A percentile compares a stretch with the other conserved stretches of the same genome.
Evolutionary conservation across 306 rosid species (phyloP).

Genomic region (Cucumis cinereus): DNA sequence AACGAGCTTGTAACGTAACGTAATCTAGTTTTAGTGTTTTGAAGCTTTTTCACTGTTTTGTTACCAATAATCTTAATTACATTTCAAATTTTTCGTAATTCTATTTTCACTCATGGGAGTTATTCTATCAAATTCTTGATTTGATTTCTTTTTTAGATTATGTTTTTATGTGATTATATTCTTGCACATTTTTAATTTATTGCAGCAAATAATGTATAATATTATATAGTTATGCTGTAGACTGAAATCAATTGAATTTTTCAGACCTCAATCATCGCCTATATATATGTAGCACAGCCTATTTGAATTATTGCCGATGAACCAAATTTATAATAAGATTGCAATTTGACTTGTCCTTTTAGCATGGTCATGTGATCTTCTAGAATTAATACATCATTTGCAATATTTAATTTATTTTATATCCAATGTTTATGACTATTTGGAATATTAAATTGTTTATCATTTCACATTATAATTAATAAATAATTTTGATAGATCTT

Average conservation of each 20-base stretch:
- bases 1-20: too few species aligned
- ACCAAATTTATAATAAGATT: background rate
- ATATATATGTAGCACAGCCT: background rate
- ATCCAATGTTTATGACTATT: background rate
- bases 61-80: too few species aligned
- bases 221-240: background rate
- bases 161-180: background rate
- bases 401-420: background rate
- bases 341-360: background rate
- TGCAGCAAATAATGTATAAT: too few species aligned
- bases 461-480: background rate
- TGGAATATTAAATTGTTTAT: background rate
- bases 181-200: background rate
- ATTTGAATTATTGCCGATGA: background rate
- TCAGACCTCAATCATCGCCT: background rate
- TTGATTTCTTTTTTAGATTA: background rate
- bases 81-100: background rate
- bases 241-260: background rate
- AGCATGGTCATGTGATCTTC: background rate
- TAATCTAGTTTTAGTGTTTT: too few species aligned
- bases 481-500: background rate
- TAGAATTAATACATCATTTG: background rate
- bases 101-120: background rate
- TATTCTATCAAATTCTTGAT: background rate
- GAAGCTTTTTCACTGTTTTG: too few species aligned